phyloP scores from a whole-genome alignment of 768 basidiomycete genomes.

The Clavulina sp. region DNA sequence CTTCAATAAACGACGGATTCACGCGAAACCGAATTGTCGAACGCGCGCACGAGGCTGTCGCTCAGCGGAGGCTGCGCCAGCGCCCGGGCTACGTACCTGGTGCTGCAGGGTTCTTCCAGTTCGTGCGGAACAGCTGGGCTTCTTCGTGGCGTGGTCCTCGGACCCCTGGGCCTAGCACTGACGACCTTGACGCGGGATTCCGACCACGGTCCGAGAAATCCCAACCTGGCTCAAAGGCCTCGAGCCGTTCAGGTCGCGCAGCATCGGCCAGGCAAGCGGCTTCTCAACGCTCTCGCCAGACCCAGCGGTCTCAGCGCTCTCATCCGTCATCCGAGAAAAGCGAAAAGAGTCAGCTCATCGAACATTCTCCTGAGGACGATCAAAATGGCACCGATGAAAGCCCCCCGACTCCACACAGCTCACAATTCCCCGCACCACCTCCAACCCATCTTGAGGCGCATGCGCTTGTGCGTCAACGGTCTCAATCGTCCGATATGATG shows the following conservation, averaged over 20 bases:
- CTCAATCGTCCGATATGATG: background rate
- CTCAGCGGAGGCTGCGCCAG: background rate
- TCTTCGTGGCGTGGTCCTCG: background rate
- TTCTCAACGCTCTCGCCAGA: too few species aligned
- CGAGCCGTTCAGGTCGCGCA: background rate
- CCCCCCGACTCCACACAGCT: background rate
- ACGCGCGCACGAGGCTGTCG: background rate
- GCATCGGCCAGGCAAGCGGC: background rate
- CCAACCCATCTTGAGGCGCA: background rate
- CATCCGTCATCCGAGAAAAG: background rate
- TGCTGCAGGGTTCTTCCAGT: background rate
- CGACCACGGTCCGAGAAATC: background rate
- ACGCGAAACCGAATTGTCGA: background rate
- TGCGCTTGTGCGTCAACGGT: background rate
- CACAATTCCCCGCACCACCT: background rate
- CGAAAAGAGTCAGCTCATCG: background rate
- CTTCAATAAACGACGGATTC: background rate
- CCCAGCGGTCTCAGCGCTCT: too few species aligned
- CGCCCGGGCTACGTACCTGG: background rate
- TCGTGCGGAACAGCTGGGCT: background rate
- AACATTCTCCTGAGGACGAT: background rate
- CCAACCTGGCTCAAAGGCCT: background rate
- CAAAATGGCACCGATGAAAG: background rate
- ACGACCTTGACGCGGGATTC: background rate
- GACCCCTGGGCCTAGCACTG: background rate